These are phyloP conservation scores for Microsporum canis DNA, from an alignment of 2,329 filamentous ascomycete species.

Conservation along the genomic window DNA sequence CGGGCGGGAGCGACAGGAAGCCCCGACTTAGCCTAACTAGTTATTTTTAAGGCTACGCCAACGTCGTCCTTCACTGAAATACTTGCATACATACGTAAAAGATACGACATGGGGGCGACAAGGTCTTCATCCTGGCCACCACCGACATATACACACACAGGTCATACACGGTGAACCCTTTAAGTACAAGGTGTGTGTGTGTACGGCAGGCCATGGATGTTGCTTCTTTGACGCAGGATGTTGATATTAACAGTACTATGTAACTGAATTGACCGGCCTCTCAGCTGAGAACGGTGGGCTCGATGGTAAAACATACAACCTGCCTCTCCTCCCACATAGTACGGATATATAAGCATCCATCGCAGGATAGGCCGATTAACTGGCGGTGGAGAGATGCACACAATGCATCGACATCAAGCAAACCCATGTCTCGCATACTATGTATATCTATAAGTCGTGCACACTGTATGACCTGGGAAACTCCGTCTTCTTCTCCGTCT, in stretches of 20 bases:
- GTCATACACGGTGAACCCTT: neutral
- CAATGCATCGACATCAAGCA: too few relatives aligned
- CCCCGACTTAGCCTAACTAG: neutral
- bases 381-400: neutral
- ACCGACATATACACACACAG: neutral
- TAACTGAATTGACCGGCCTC: neutral
- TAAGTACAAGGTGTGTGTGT: neutral
- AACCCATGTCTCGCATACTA: neutral
- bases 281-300: neutral
- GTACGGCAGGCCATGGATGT: neutral
- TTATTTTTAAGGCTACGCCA: neutral
- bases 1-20: slow-evolving; percentile 5
- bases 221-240: neutral
- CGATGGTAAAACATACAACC: neutral
- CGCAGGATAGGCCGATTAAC: slow-evolving; percentile 7
- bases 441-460: neutral
- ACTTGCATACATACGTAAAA: neutral
- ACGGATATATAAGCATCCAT: neutral
- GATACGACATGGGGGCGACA: neutral
- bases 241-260: neutral
- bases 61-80: neutral
- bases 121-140: neutral
- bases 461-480: neutral
- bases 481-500: neutral
- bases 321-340: too few relatives aligned